Evolutionary conservation across 1,284 basidiomycete species (phyloP).

Genomic region (Cutaneotrichosporon cyanovorans): DNA sequence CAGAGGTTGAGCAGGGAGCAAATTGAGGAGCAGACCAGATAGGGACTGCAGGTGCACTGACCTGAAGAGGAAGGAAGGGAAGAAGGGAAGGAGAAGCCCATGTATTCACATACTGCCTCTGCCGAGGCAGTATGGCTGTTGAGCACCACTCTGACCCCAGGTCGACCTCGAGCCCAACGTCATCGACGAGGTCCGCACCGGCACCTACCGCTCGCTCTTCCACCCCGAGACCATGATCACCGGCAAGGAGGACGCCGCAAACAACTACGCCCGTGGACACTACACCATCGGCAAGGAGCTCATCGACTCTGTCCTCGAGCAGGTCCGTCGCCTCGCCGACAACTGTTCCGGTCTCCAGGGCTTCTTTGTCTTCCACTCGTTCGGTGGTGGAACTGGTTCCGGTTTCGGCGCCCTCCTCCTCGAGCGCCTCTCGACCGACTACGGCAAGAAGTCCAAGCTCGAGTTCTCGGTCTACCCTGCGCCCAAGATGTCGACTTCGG

Average conservation of each 20-base stretch:
- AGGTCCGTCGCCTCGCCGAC: slow-evolving; percentile 89
- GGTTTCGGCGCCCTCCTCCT: slow-evolving; percentile 96
- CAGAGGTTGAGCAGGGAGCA: not conserved
- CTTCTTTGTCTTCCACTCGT: slow-evolving; percentile 99
- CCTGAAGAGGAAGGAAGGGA: no score
- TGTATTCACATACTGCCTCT: no score
- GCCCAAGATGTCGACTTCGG: slow-evolving; percentile 86
- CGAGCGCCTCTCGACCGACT: slow-evolving; percentile 92
- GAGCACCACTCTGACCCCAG: slow-evolving; percentile 17
- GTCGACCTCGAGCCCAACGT: slow-evolving; percentile 92
- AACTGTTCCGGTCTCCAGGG: slow-evolving; percentile 98
- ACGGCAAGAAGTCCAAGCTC: slow-evolving; percentile 98
- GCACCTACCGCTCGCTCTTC: slow-evolving; percentile 89
- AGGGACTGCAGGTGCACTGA: slow-evolving; percentile 17
- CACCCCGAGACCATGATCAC: slow-evolving; percentile 98
- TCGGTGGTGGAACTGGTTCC: slow-evolving; percentile 98
- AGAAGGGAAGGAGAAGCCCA: no score
- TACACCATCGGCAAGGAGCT: slow-evolving; percentile 97
- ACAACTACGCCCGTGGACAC: slow-evolving; percentile 98
- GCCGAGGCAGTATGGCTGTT: no score
- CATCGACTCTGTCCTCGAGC: slow-evolving; percentile 86
- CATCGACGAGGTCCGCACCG: slow-evolving; percentile 92
- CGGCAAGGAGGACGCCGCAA: slow-evolving; percentile 98
- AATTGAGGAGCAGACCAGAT: not conserved
- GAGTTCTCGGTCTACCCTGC: slow-evolving; percentile 98